Evolutionary conservation across 805 yeast genomes (phyloP), one percentile per base, ranked within the genome.

Genomic region (Ascoidea rubescens): DNA sequence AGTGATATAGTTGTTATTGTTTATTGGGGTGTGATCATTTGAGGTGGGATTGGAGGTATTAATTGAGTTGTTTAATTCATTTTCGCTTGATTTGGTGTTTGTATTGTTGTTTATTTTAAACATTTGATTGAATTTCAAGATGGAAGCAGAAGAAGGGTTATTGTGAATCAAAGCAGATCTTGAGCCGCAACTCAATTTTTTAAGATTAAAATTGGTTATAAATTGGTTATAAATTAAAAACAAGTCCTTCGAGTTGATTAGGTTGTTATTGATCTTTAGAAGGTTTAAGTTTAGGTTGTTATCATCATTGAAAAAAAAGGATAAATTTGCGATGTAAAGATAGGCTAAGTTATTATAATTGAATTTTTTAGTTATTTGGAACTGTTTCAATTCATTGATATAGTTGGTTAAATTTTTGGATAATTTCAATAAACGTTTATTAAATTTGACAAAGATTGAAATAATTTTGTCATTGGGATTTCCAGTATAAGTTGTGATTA

Each of bases 401-500:
- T 84, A 86, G 10, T 73, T 70, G 48, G 72, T 76, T 52, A 88
- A 76, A 17, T 61, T 59, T 5, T 71, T 63, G 0, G 67, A 57
- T 73, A 85, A 82, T 21, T 57, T n/a, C 10, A 62, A 60, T 4
- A 74, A 64, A 48, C 71, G 72, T 51, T 69, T 68, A 37, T 77
- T 80, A n/a, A 77, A 57, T 0, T 75, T 70, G 16, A 86, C 74
- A 53, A 82, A 73, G 43, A 76, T 78, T 1, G 82, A 95, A 17
- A 71, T 65, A 0, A 88, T 75, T 32, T 67, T 67, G 58, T 88
- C 86, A n/a, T 71, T 71, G 5, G 77, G 62, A 61, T 88, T 86
- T 2, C 99, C 99, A 0, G 98, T 91, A 64, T 77, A 93, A 0
- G 91, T 79, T 1, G 93, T 79, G 16, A 91, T 82, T 5, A 85